phyloP scores from a whole-genome alignment of 2,329 filamentous ascomycete genomes.

The Emergomyces africanus region DNA sequence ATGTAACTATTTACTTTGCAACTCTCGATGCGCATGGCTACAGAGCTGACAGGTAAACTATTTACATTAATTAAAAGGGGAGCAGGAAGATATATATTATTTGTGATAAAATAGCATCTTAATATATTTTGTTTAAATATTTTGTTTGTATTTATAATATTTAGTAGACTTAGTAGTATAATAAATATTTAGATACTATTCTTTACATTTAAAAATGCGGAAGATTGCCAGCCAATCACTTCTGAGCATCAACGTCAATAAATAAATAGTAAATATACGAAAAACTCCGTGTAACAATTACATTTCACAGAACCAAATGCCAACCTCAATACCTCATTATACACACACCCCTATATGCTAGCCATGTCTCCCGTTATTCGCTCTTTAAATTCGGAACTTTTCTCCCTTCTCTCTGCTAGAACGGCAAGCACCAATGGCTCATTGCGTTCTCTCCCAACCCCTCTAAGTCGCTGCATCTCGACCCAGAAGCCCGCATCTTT shows the following conservation, averaged over 20 bases:
- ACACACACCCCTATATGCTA: neutral
- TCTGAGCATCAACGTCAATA: neutral
- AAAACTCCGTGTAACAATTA: neutral
- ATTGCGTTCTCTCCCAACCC: neutral
- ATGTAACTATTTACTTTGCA: too few relatives aligned
- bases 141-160: neutral
- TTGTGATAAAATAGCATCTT: neutral
- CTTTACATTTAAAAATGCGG: too few relatives aligned
- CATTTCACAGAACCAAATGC: neutral
- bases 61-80: too few relatives aligned
- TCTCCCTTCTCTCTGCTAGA: neutral
- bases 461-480: neutral
- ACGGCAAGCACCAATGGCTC: neutral
- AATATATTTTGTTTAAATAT: too few relatives aligned
- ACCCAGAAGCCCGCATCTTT: neutral
- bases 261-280: too few relatives aligned
- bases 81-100: neutral
- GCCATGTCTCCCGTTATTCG: constrained; percentile 2
- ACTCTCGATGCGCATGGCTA: neutral
- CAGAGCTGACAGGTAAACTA: too few relatives aligned
- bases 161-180: too few relatives aligned
- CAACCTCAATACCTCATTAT: neutral
- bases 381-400: neutral
- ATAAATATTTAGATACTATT: too few relatives aligned
- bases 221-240: too few relatives aligned